Evolutionary conservation across 2,329 filamentous ascomycete genomes (phyloP), one percentile per base, ranked within the genome.

Genomic region (Cladosporium colombiae): DNA sequence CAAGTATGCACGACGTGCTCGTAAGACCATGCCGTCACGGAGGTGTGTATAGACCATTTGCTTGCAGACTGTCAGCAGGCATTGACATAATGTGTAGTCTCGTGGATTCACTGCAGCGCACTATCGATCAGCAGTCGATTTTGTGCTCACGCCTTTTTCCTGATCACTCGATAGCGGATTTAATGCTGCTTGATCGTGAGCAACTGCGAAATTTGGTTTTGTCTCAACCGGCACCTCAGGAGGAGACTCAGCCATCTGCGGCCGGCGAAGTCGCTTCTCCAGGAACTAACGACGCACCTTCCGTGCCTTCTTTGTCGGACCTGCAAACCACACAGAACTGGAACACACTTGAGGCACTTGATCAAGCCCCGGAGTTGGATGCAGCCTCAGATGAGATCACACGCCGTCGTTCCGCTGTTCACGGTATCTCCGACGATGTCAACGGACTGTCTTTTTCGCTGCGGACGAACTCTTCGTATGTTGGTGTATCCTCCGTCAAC

Each of bases 1-100:
- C 75, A 88, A 89, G 73, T 93, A 93, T 76, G 89, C 91, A 71
- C 91, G 92, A 78, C 90, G 91, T 70, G 84, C 90, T 18, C 89
- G 91, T 75, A 82, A 89, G 68, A 86, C 91, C 18, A 88, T 91
- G 66, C 90, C 90, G 0, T 93, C 90, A 13, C 86, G 89, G 77
- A 92, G 91, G 89, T 89, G 80, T 78, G 85, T 78, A 31, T 46
- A 46, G 7, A n/a, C 40, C 40, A 11, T 21, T 46, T 5, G 2
- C n/a, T 46, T 46, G 10, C 10, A 46, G n/a, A n/a, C 8, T 21
- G 33, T 44, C 29, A 10, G 18, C 29, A 35, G 16, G 16, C n/a
- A 11, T 31, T 11, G 27, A 52, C 60, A 85, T 81, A 72, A 87
- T 86, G 6, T 46, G n/a, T 46, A 46, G 40, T 46, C 40, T 46